A percentile compares a stretch with the other conserved stretches of the same genome.
These are phyloP conservation scores for Lodderomyces elongisporus DNA, from an alignment of 1,139 yeast genomes.

Conservation along the genomic window DNA sequence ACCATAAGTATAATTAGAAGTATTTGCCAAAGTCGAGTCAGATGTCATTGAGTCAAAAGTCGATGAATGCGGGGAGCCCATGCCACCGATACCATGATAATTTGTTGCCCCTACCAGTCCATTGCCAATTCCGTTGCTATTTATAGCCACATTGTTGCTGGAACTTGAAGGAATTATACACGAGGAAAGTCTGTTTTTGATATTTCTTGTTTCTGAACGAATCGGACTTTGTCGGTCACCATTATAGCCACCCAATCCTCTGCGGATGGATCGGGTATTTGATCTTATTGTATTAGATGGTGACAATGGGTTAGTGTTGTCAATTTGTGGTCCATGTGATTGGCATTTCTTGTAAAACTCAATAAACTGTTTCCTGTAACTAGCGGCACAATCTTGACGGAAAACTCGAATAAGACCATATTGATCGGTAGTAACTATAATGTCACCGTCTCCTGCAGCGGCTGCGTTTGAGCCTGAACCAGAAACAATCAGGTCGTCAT, in stretches of 20 bases:
- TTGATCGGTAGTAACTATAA: slow-evolving; percentile 74
- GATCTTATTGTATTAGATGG: neutral
- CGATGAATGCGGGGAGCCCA: neutral
- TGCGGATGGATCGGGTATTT: neutral
- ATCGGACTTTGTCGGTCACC: slow-evolving; percentile 1
- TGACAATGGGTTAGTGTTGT: slow-evolving; percentile 1
- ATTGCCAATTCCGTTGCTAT: neutral
- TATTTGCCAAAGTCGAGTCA: slow-evolving; percentile 2
- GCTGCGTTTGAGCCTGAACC: slow-evolving; percentile 4
- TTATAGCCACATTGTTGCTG: neutral
- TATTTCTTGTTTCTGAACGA: neutral
- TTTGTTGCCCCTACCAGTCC: no score
- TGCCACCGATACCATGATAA: no score
- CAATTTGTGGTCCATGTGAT: neutral
- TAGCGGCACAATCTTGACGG: slow-evolving; percentile 68
- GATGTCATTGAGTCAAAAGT: neutral
- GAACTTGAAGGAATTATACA: slow-evolving; percentile 3
- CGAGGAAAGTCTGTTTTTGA: slow-evolving; percentile 6
- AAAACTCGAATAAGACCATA: slow-evolving; percentile 70
- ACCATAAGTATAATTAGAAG: neutral
- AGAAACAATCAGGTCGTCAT: slow-evolving; percentile 11
- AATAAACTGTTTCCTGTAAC: slow-evolving; percentile 23
- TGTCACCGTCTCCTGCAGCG: slow-evolving; percentile 26
- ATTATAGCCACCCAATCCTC: neutral
- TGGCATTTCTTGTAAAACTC: slow-evolving; percentile 13